Evolutionary conservation across 768 basidiomycete genomes (phyloP).

Genomic region (Sistotremastrum niveocremeum): DNA sequence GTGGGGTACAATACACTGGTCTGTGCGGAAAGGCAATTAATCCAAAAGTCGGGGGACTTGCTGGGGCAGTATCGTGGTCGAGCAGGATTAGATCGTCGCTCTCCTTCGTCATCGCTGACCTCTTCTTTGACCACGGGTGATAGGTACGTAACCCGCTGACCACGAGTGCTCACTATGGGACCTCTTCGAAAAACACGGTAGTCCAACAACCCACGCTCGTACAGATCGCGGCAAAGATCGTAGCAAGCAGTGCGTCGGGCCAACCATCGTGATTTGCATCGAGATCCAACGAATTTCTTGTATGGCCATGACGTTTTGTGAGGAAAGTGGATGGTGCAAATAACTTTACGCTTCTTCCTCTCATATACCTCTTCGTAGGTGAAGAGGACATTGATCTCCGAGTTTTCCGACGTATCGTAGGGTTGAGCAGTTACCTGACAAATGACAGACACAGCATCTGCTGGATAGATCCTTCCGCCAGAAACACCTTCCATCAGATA

Average conservation of each 20-base stretch:
- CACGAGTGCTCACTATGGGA: constrained; percentile 25
- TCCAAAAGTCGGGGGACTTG: constrained; percentile 59
- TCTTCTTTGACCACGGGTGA: constrained; percentile 7
- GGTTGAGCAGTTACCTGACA: constrained; percentile 31
- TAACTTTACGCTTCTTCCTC: constrained; percentile 17
- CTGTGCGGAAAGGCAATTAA: constrained; percentile 20
- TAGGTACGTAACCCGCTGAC: constrained; percentile 4
- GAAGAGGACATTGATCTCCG: constrained; percentile 21
- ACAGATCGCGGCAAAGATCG: constrained; percentile 37
- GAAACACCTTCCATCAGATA: constrained; percentile 51
- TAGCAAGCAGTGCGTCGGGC: constrained; percentile 51
- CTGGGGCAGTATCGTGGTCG: constrained; percentile 43
- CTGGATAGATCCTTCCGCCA: constrained; percentile 41
- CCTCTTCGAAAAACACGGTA: constrained; percentile 21
- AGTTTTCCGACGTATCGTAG: neutral
- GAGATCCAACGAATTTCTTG: too few relatives aligned
- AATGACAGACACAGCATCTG: constrained; percentile 43
- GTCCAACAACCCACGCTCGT: constrained; percentile 37
- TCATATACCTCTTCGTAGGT: constrained; percentile 24
- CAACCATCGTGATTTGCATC: too few relatives aligned
- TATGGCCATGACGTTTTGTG: constrained; percentile 5
- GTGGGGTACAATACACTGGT: constrained; percentile 39
- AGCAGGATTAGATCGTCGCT: constrained; percentile 11
- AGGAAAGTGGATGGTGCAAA: constrained; percentile 38
- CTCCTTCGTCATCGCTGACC: constrained; percentile 8